phyloP scores from a whole-genome alignment of 1,284 basidiomycete genomes.

The Austroboletus rostrupii region DNA sequence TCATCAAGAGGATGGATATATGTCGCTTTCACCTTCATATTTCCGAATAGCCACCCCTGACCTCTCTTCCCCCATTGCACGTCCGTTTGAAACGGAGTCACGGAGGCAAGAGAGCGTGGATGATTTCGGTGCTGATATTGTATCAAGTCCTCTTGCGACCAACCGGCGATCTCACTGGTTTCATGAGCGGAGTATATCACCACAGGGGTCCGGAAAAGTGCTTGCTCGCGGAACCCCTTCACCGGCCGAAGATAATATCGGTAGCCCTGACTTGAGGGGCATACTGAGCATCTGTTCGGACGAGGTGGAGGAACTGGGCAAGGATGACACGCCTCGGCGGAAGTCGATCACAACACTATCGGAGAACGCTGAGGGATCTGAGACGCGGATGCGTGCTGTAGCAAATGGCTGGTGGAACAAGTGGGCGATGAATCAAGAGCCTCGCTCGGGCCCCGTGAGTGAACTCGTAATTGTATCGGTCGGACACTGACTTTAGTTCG shows the following conservation, averaged over 20 bases:
- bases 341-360: slow-evolving; percentile 1
- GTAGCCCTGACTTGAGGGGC: slow-evolving; percentile 46
- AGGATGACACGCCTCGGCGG: slow-evolving; percentile 5
- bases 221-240: slow-evolving; percentile 40
- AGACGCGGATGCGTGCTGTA: slow-evolving; percentile 41
- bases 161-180: slow-evolving; percentile 22
- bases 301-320: slow-evolving; percentile 43
- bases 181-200: slow-evolving; percentile 10
- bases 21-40: slow-evolving; percentile 59
- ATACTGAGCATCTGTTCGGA: slow-evolving; percentile 43
- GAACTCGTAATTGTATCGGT: slow-evolving; percentile 8
- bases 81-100: slow-evolving; percentile 14
- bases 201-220: slow-evolving; percentile 21
- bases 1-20: slow-evolving; percentile 73
- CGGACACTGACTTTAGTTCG: slow-evolving; percentile 12
- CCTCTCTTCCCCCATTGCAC: slow-evolving; percentile 54
- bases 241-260: slow-evolving; percentile 13
- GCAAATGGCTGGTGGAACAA: slow-evolving; percentile 58
- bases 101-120: slow-evolving; percentile 18
- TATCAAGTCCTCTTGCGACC: slow-evolving; percentile 56
- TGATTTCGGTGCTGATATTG: slow-evolving; percentile 53
- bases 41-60: slow-evolving; percentile 51
- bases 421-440: slow-evolving; percentile 39
- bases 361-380: slow-evolving; percentile 24
- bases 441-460: slow-evolving; percentile 21